phyloP scores from a whole-genome alignment of 441 rosid species.

The Pelargonium cotyledonis region DNA sequence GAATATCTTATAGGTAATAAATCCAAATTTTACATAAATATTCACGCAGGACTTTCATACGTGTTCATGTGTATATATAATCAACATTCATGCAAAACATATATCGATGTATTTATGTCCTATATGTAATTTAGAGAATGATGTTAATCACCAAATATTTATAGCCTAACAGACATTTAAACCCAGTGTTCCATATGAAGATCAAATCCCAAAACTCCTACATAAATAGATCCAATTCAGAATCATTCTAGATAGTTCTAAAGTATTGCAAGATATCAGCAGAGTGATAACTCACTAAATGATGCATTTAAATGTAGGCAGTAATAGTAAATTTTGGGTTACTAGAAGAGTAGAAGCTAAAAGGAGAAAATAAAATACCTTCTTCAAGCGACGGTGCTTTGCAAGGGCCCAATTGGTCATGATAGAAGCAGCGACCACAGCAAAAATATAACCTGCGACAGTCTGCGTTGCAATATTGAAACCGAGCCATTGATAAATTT shows the following conservation, averaged over 20 bases:
- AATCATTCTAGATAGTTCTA: too few species aligned
- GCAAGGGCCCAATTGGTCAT: slow-evolving; percentile 97
- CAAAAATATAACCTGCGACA: slow-evolving; percentile 74
- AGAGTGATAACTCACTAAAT: too few species aligned
- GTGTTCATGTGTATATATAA: too few species aligned
- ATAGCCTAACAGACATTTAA: too few species aligned
- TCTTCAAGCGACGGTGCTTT: slow-evolving; percentile 76
- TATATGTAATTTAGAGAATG: too few species aligned
- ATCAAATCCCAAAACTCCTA: neutral
- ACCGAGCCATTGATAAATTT: slow-evolving; percentile 94
- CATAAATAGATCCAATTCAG: too few species aligned
- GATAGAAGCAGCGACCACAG: slow-evolving; percentile 62
- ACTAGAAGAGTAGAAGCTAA: neutral
- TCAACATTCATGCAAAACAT: neutral
- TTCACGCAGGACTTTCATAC: neutral
- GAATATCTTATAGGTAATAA: neutral
- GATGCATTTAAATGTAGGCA: neutral
- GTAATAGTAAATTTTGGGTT: neutral
- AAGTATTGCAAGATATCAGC: neutral
- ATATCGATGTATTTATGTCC: too few species aligned
- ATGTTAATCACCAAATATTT: too few species aligned
- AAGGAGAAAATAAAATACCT: slow-evolving; percentile 37
- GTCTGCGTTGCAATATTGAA: slow-evolving; percentile 93
- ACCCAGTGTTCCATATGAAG: too few species aligned
- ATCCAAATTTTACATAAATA: neutral